phyloP scores from a whole-genome alignment of 2,329 filamentous ascomycete genomes.

The Aspergillus flavus region DNA sequence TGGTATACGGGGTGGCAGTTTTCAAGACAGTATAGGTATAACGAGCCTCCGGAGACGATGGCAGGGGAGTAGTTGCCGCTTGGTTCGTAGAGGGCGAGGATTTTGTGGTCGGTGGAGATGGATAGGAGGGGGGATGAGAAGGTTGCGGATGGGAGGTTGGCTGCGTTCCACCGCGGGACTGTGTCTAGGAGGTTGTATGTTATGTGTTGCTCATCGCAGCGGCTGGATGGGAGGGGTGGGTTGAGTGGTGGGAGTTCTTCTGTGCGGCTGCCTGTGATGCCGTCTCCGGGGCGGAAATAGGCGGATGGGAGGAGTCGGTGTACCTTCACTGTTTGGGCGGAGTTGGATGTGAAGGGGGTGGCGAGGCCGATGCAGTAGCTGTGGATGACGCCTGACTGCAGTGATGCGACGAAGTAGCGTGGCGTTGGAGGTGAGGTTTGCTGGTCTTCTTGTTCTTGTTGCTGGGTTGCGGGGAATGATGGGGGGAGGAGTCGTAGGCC shows the following conservation, averaged over 20 bases:
- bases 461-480: conserved; percentile 4
- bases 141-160: conserved; percentile 23
- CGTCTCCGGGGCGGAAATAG: conserved; percentile 5
- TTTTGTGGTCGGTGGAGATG: conserved; percentile 17
- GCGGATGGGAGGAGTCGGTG: conserved; percentile 16
- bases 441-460: not conserved
- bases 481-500: conserved; percentile 20
- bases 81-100: conserved; percentile 24
- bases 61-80: conserved; percentile 17
- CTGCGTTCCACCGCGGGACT: conserved; percentile 14
- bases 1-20: conserved; percentile 8
- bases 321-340: conserved; percentile 6
- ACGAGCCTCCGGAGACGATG: conserved; percentile 19
- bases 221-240: not conserved
- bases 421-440: not conserved
- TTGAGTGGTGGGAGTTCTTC: not conserved
- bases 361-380: conserved; percentile 24
- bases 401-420: conserved; percentile 20
- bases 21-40: conserved; percentile 21
- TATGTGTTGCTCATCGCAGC: conserved; percentile 3
- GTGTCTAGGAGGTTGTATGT: conserved; percentile 11
- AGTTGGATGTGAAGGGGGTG: not conserved
- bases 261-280: not conserved
- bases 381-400: conserved; percentile 14
- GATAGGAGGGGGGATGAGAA: conserved; percentile 14